phyloP scores from a whole-genome alignment of 169 alveolate genomes.

The Perkinsus marinus region DNA sequence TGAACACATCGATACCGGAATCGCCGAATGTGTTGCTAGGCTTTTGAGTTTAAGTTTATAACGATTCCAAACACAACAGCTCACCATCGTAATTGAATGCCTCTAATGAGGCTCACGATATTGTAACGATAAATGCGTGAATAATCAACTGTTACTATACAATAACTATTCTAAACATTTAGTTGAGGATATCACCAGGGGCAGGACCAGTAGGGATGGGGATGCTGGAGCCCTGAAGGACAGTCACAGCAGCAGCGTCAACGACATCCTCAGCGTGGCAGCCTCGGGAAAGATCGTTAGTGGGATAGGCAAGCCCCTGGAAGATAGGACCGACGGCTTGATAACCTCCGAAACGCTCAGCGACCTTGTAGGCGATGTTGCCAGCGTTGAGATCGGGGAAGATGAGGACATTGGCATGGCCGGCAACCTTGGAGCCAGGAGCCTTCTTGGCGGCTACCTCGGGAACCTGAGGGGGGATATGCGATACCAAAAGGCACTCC shows the following conservation, averaged over 20 bases:
- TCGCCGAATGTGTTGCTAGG: no score
- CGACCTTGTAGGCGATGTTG: not conserved
- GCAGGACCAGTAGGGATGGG: not conserved
- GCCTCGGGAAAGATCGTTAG: not conserved
- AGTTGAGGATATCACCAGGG: not conserved
- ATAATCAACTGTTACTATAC: not conserved
- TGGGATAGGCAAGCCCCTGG: not conserved
- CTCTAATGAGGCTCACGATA: not conserved
- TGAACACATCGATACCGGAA: no score
- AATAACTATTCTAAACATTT: not conserved
- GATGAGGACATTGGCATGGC: not conserved
- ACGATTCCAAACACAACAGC: not conserved
- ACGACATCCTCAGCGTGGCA: not conserved
- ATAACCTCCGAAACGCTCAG: not conserved
- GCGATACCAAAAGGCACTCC: not conserved
- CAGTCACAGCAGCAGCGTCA: not conserved
- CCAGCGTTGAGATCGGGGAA: not conserved
- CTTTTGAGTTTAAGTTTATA: not conserved
- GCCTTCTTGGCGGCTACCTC: not conserved
- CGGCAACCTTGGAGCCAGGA: not conserved
- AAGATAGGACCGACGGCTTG: not conserved
- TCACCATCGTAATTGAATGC: no score
- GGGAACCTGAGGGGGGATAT: not conserved
- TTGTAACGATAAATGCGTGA: not conserved
- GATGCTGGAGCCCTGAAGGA: not conserved